These are phyloP conservation scores for Penicillium griseofulvum DNA, from an alignment of 2,329 filamentous ascomycete species.

Conservation along the genomic window DNA sequence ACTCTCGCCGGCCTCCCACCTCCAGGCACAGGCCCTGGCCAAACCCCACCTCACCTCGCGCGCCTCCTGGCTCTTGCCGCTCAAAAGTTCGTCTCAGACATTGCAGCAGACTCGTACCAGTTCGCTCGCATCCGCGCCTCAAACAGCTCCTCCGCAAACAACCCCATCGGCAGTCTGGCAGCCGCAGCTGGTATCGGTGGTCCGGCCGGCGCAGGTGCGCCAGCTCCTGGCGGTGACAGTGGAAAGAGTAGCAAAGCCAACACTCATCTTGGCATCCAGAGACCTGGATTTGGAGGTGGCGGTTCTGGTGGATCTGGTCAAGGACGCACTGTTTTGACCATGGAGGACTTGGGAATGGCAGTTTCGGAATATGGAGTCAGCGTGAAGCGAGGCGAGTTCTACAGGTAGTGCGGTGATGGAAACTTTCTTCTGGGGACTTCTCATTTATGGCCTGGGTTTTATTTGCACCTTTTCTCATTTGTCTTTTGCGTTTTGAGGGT, in stretches of 20 bases:
- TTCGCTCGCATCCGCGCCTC: conserved; percentile 95
- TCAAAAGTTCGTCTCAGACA: conserved; percentile 97
- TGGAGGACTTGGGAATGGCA: conserved; percentile 98
- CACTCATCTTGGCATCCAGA: conserved; percentile 67
- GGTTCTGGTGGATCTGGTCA: conserved; percentile 78
- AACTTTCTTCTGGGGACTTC: neutral
- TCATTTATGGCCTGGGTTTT: neutral
- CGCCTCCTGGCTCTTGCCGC: conserved; percentile 95
- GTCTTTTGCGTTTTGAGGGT: neutral
- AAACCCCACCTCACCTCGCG: conserved; percentile 72
- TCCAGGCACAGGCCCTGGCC: conserved; percentile 77
- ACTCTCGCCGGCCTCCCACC: conserved; percentile 92
- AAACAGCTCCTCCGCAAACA: conserved; percentile 80
- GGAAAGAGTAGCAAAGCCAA: conserved; percentile 47
- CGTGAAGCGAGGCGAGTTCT: conserved; percentile 96
- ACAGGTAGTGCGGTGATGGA: conserved; percentile 57
- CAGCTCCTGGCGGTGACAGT: conserved; percentile 46
- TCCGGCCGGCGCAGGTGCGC: conserved; percentile 54
- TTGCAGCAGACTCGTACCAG: conserved; percentile 96
- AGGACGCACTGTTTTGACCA: conserved; percentile 90
- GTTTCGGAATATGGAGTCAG: conserved; percentile 97
- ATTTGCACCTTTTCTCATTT: neutral
- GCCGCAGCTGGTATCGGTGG: conserved; percentile 58
- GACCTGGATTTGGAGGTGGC: conserved; percentile 79
- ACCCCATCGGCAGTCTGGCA: conserved; percentile 83